phyloP scores from a whole-genome alignment of 2,329 filamentous ascomycete species.

The Aspergillus quadricinctus region DNA sequence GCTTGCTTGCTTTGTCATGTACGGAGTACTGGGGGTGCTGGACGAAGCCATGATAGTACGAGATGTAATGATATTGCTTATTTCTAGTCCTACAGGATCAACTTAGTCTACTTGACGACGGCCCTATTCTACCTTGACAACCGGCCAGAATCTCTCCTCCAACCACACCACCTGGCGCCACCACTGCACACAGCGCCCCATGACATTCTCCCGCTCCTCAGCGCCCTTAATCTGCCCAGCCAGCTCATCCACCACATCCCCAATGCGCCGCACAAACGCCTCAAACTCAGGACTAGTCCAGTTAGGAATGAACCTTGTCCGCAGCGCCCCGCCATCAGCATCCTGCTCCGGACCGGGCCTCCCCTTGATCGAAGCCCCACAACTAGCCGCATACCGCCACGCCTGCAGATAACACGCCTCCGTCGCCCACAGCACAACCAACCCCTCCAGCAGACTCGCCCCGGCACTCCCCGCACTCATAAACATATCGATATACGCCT shows the following conservation, averaged over 20 bases:
- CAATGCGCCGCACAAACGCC: slow-evolving; percentile 55
- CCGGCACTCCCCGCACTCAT: slow-evolving; percentile 52
- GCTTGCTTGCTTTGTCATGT: neutral
- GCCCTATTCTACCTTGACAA: slow-evolving; percentile 13
- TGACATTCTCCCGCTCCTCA: slow-evolving; percentile 34
- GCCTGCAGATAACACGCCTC: slow-evolving; percentile 62
- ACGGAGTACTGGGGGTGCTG: neutral
- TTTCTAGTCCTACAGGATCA: neutral
- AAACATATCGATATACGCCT: slow-evolving; percentile 56
- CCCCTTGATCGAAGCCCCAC: no score
- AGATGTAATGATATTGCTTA: neutral
- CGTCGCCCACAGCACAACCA: slow-evolving; percentile 73
- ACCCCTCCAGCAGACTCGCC: slow-evolving; percentile 58
- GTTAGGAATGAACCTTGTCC: slow-evolving; percentile 63
- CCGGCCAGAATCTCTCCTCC: slow-evolving; percentile 59
- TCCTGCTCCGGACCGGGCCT: no score
- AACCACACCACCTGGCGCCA: slow-evolving; percentile 49
- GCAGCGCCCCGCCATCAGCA: slow-evolving; percentile 60
- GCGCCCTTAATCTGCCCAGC: slow-evolving; percentile 40
- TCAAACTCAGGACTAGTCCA: slow-evolving; percentile 62
- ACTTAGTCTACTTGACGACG: neutral
- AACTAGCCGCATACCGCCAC: slow-evolving; percentile 46
- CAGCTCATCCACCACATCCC: slow-evolving; percentile 52
- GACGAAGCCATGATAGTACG: neutral
- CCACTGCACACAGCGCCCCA: slow-evolving; percentile 46